Evolutionary conservation across 1,284 basidiomycete genomes (phyloP).

Genomic region (Trametes pubescens): DNA sequence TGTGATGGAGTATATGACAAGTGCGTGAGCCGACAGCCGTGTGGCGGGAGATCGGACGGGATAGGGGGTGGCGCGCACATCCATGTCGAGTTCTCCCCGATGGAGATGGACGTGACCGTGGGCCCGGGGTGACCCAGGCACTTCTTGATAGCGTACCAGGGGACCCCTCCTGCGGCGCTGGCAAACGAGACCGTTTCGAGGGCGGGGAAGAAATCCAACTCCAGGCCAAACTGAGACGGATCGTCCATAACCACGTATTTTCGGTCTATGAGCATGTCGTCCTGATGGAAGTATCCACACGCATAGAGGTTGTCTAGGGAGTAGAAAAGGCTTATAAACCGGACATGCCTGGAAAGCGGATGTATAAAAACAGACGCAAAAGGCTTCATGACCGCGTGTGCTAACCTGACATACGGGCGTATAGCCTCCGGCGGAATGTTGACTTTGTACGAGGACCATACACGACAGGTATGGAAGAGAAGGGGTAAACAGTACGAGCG

Average conservation of each 20-base stretch:
- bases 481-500: not conserved
- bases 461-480: not conserved
- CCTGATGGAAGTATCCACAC: not conserved
- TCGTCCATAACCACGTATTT: not conserved
- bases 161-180: not conserved
- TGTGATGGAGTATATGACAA: not conserved
- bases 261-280: not conserved
- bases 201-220: not conserved
- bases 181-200: not conserved
- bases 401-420: slow-evolving; percentile 4
- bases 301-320: not conserved
- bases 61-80: not conserved
- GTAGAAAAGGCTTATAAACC: not conserved
- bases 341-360: not conserved
- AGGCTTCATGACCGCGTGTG: not conserved
- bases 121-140: not conserved
- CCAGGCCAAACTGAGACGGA: not conserved
- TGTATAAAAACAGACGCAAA: not conserved
- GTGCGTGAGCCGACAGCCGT: not conserved
- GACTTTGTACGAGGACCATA: not conserved
- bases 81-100: not conserved
- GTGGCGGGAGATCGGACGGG: not conserved
- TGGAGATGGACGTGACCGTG: not conserved
- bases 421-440: not conserved
- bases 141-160: not conserved